phyloP scores from a whole-genome alignment of 2,329 filamentous ascomycete species.

The Ophiostoma angusticollis region DNA sequence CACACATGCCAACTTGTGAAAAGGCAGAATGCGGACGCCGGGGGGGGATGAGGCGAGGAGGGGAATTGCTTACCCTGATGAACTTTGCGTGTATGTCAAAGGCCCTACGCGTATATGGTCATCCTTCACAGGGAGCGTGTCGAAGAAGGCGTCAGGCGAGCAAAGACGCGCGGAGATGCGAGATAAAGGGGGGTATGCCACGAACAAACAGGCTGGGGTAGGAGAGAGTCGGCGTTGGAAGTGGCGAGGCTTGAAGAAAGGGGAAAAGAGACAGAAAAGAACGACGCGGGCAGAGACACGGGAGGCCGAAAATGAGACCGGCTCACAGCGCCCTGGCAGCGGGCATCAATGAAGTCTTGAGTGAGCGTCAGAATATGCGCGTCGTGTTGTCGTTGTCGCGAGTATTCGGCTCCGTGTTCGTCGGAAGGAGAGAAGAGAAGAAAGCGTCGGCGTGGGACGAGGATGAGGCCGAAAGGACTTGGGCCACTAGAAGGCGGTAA shows the following conservation, averaged over 20 bases:
- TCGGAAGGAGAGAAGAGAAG: not conserved
- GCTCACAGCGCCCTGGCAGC: conserved; percentile 1
- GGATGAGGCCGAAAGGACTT: conserved; percentile 5
- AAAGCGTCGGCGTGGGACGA: conserved; percentile 1
- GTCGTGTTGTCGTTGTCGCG: too few species aligned
- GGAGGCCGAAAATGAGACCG: not conserved
- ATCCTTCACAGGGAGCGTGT: conserved; percentile 1
- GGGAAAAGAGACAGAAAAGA: not conserved
- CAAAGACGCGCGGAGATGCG: not conserved
- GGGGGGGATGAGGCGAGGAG: not conserved
- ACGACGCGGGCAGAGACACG: conserved; percentile 1
- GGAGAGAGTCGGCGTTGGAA: not conserved
- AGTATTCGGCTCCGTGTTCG: too few species aligned
- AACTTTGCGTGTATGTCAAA: not conserved
- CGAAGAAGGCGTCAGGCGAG: too few species aligned
- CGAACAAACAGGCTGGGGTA: not conserved
- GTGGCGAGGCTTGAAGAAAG: not conserved
- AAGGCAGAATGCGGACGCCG: not conserved
- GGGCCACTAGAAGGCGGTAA: conserved; percentile 5
- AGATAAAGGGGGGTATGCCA: not conserved
- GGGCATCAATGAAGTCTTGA: too few species aligned
- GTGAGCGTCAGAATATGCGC: too few species aligned
- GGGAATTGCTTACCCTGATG: not conserved
- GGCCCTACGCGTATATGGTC: conserved; percentile 4
- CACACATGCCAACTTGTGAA: too few species aligned